Conservation (phyloP, 2,329 filamentous ascomycete genomes). For the Lecanicillium sp. region DNA sequence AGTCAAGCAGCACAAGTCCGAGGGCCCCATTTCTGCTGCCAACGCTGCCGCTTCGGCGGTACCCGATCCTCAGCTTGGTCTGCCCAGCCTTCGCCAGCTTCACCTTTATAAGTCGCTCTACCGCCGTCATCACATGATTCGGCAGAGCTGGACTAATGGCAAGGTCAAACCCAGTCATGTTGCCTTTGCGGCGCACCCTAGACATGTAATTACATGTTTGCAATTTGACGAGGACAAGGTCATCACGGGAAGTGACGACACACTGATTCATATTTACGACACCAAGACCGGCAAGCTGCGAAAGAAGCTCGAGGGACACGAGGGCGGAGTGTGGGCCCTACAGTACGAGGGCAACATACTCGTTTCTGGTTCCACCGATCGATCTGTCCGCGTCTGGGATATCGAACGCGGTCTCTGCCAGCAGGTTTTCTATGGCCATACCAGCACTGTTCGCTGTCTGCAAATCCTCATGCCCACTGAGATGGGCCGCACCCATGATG, state of each 20-base stretch:
- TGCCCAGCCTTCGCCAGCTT: conserved; percentile 72
- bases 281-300: conserved; percentile 86
- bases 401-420: conserved; percentile 89
- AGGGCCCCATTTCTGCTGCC: conserved; percentile 81
- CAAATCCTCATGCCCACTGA: conserved; percentile 88
- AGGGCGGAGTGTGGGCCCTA: conserved; percentile 95
- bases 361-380: conserved; percentile 92
- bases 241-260: conserved; percentile 94
- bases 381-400: conserved; percentile 99
- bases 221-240: conserved; percentile 99
- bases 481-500: conserved; percentile 64
- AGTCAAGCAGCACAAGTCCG: conserved; percentile 52
- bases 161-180: conserved; percentile 82
- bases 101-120: conserved; percentile 97
- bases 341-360: conserved; percentile 94
- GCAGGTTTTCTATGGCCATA: conserved; percentile 95
- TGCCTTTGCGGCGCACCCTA: conserved; percentile 91
- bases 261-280: conserved; percentile 95
- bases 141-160: conserved; percentile 85
- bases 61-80: conserved; percentile 72
- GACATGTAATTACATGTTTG: conserved; percentile 94
- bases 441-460: conserved; percentile 90
- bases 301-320: conserved; percentile 82
- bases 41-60: conserved; percentile 78
- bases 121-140: conserved; percentile 84